Conservation (phyloP, 192 early-diverging fungal species). For the Coemansia sp. region DNA sequence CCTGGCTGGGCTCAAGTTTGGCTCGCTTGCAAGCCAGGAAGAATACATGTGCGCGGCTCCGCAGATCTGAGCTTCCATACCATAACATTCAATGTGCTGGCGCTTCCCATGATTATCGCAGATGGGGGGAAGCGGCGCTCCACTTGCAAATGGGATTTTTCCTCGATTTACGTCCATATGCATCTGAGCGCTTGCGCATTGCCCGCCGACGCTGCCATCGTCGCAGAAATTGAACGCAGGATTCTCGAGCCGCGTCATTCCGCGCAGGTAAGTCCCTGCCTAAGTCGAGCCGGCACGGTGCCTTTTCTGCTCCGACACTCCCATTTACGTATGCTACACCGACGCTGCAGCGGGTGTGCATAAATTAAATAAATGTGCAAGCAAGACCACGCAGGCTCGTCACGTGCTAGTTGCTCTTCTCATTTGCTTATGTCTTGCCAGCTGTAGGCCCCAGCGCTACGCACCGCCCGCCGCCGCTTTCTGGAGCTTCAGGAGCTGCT, state of each 20-base stretch:
- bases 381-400: neutral
- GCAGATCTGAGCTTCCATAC: neutral
- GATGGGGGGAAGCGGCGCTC: too few species aligned
- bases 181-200: constrained; percentile 1
- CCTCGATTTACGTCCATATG: neutral
- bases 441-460: constrained; percentile 31
- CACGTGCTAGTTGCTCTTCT: neutral
- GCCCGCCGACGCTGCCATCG: constrained; percentile 15
- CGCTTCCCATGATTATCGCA: constrained; percentile 1
- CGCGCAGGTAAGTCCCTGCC: constrained; percentile 30
- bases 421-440: neutral
- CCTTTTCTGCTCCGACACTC: neutral
- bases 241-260: constrained; percentile 21
- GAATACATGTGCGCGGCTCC: too few species aligned
- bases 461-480: constrained; percentile 29
- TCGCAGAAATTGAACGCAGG: constrained; percentile 46
- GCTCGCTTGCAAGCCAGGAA: too few species aligned
- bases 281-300: constrained; percentile 3
- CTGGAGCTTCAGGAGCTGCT: constrained; percentile 43
- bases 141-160: too few species aligned
- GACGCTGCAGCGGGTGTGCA: constrained; percentile 24
- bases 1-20: too few species aligned
- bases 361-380: constrained; percentile 22
- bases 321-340: constrained; percentile 10
- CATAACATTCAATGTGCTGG: constrained; percentile 1